Base-by-base conservation (phyloP, 1,139 yeast genomes). In the Torulaspora pretoriensis region DNA sequence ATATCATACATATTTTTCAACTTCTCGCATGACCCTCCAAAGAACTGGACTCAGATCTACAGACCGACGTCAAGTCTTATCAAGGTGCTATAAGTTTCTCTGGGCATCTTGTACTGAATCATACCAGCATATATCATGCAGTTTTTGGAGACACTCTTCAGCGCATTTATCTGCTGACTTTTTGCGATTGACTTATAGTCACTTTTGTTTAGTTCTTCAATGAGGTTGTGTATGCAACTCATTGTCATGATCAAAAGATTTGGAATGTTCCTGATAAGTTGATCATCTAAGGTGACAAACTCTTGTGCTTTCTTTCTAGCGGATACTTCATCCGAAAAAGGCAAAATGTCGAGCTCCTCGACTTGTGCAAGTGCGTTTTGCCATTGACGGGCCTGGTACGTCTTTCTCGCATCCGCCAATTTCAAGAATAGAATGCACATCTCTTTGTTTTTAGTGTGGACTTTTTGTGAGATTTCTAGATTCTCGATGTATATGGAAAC, bases 91-190 rank as follows among this genome's bases (percentile, higher is more conserved):
- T 87, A 89, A 0, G 89, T 82, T 59, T 90, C 97, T 51, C 95
- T 75, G 4, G 97, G 96, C 95, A 92, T 88, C 62, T 86, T 81
- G 67, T 87, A 90, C 67, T 89, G 96, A 32, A 92, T 85, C 83
- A 92, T 84, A 45, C 97, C 97, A 9, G 97, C 96, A 64, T 84
- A 94, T 2, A 90, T 79, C 88, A 90, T 88, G 65, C 95, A 84
- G 63, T 88, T 88, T 62, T 81, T 83, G 3, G 96, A 90, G 50
- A 85, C 75, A 39, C 70, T 73, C 55, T 78, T 80, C 63, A 88
- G 71, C 24, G 76, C 75, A 36, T 73, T 70, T 38, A 78, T 75
- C 48, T 78, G 80, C 52, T 74, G 76, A 43, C 75, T 78, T 50
- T 78, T 77, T 12, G 77, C 72, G 16, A 71, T 66, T 1, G 62